Evolutionary conservation across 179 eudicot species (phyloP).

Genomic region (Patellifolia procumbens): DNA sequence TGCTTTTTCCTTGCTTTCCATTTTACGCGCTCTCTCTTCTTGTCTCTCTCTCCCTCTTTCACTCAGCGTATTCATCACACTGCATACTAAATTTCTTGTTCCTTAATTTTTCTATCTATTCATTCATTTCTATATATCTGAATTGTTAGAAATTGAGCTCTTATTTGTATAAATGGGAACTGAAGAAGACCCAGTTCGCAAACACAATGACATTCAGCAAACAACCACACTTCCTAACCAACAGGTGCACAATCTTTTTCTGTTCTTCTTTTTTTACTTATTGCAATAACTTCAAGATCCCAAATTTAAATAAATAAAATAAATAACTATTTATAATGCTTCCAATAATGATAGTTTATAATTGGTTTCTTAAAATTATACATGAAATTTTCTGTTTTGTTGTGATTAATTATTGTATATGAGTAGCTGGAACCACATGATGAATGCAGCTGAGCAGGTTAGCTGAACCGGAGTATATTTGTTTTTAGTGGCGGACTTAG

Average conservation of each 20-base stretch:
- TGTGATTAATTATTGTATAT: not conserved
- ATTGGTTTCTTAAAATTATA: not conserved
- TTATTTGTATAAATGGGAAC: slow-evolving; percentile 21
- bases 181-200: slow-evolving; percentile 10
- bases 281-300: not conserved
- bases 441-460: not conserved
- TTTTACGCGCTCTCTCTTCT: not conserved
- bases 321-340: not conserved
- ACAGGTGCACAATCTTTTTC: slow-evolving; percentile 17
- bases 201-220: slow-evolving; percentile 11
- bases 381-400: not conserved
- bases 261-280: not conserved
- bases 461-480: not conserved
- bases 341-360: not conserved
- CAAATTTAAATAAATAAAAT: not conserved
- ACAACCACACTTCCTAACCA: slow-evolving; percentile 24
- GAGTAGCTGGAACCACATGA: slow-evolving; percentile 17
- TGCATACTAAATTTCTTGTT: not conserved
- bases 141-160: not conserved
- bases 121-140: not conserved
- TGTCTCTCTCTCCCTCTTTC: not conserved
- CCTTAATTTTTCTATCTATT: not conserved
- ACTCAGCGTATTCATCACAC: no score
- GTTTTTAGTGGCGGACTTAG: not conserved
- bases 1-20: not conserved